A percentile compares a stretch with the other conserved stretches of the same genome.
These are phyloP conservation scores for Coemansia biformis DNA, from an alignment of 192 early-diverging fungal genomes.

Conservation along the genomic window DNA sequence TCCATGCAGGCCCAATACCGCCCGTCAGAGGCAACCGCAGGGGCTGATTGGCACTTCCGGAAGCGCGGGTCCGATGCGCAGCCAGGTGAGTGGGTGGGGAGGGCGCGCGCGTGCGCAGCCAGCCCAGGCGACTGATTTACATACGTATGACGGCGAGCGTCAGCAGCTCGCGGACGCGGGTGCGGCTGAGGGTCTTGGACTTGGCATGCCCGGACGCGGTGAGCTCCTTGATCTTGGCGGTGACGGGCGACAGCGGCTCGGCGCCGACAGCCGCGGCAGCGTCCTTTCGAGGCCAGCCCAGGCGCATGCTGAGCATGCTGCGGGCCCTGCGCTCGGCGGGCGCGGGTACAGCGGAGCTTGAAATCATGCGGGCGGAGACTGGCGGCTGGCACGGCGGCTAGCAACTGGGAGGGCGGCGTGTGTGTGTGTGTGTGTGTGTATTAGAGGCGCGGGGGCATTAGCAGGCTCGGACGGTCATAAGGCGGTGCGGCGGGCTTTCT, in stretches of 20 bases:
- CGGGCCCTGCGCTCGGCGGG: constrained; percentile 43
- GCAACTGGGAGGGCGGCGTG: no score
- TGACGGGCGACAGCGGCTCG: constrained; percentile 29
- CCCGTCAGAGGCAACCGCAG: no score
- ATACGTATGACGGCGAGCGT: constrained; percentile 48
- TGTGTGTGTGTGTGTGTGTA: no score
- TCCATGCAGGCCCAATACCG: constrained; percentile 9
- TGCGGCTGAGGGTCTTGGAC: constrained; percentile 38
- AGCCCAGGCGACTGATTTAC: no score
- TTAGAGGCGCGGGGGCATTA: constrained; percentile 2
- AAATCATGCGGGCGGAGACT: constrained; percentile 20
- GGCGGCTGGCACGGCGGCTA: neutral
- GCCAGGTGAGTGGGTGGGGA: no score
- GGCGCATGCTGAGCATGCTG: constrained; percentile 46
- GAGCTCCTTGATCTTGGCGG: constrained; percentile 37
- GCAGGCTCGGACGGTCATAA: neutral
- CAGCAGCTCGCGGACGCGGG: constrained; percentile 41
- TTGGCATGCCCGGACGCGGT: constrained; percentile 20
- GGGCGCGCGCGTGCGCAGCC: no score
- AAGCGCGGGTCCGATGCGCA: neutral
- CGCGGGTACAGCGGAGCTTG: constrained; percentile 29
- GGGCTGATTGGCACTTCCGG: neutral
- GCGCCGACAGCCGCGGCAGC: constrained; percentile 4
- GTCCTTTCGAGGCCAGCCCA: constrained; percentile 40
- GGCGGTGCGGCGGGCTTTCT: neutral